phyloP scores from a whole-genome alignment of 2,329 filamentous ascomycete species.

The Colletotrichum tropicale region DNA sequence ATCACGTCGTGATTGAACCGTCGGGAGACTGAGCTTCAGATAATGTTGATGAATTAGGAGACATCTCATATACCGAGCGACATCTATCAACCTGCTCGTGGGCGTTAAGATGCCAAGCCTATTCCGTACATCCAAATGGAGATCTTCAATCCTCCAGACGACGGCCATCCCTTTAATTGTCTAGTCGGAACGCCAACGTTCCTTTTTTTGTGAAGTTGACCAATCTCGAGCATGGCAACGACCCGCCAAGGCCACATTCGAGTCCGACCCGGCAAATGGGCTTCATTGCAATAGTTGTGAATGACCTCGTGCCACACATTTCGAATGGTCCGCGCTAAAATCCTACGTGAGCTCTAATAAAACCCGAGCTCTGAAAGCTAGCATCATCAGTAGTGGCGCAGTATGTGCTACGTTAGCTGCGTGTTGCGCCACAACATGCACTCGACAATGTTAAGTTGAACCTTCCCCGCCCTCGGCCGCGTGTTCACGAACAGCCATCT shows the following conservation, averaged over 20 bases:
- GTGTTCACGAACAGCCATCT: background rate
- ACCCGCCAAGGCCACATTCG: background rate
- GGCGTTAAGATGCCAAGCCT: background rate
- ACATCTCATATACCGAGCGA: background rate
- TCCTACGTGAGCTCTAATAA: background rate
- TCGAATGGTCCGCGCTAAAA: background rate
- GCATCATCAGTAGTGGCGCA: background rate
- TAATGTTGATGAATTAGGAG: background rate
- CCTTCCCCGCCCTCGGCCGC: background rate
- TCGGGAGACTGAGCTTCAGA: background rate
- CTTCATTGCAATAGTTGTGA: background rate
- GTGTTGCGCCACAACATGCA: background rate
- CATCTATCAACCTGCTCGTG: background rate
- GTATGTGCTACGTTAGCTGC: background rate
- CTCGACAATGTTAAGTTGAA: background rate
- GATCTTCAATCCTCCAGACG: background rate
- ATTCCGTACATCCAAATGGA: background rate
- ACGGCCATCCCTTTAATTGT: background rate
- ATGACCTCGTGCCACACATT: rapidly evolving
- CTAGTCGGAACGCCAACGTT: background rate
- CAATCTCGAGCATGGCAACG: rapidly evolving
- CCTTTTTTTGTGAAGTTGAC: background rate
- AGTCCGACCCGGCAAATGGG: background rate
- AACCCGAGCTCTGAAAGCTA: background rate
- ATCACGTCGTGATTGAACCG: background rate